Base-by-base conservation (phyloP, 257 asterid genomes). In the Solanum gandarillasii region DNA sequence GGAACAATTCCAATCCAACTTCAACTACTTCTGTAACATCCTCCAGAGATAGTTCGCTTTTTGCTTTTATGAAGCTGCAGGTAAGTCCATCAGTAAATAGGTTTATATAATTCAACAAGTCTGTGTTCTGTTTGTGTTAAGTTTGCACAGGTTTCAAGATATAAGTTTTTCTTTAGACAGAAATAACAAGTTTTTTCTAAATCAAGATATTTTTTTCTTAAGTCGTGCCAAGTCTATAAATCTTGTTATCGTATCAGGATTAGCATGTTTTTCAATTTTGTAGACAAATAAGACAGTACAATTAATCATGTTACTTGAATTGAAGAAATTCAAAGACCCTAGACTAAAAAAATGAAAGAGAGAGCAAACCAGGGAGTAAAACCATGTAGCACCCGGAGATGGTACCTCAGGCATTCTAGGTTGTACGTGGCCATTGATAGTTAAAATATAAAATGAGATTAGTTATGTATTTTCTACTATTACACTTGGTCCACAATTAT, bases 11-110 rank as follows among this genome's bases (percentile, higher is more conserved):
- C 90, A 97, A 87, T 88, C 99, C 99, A 90, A 92, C 85, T 90
- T 94, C 92, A 20, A 94, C 92, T 32, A 95, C 85, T 38, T 94
- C 89, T 70, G 93, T 85, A 83, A 97, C 99, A 91, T 96, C 99
- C 91, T 94, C 99, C 86, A 94, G 81, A 76, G 91, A 81, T 89
- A 96, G 83, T 75, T 97, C 99, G 82, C 99, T 97, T 90, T 94
- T 96, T 31, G 99, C 99, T 93, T 91, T 94, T 86, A 96, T 88
- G 88, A 93, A 97, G 86, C 99, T 97, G 98, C 88, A 88, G 87
- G 86, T 8, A 36, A 31, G 41, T 29, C 70, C 70, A 18, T 81
- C 32, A 81, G 41, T 81, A 31, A 81, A 20, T 20, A 46, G 41
- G 67, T 41, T 78, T n/a, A 79, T 79, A 43, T 43, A 41, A 78